phyloP scores from a whole-genome alignment of 2,329 filamentous ascomycete species.

The Emmonsiellopsis sp. region DNA sequence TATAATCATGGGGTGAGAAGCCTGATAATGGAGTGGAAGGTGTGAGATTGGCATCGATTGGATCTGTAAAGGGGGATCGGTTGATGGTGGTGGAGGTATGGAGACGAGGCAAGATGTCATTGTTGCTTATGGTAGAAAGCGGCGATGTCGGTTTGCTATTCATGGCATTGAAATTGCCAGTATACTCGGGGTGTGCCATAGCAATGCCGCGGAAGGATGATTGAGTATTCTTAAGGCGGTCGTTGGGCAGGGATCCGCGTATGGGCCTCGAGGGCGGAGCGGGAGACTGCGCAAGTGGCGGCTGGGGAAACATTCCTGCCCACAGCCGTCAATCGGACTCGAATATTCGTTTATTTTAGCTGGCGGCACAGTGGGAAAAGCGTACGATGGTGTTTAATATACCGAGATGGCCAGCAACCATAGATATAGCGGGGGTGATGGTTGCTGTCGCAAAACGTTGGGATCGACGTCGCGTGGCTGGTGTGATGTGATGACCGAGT shows the following conservation, averaged over 20 bases:
- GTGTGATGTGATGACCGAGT: background rate
- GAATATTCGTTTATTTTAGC: background rate
- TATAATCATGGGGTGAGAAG: constrained; percentile 2
- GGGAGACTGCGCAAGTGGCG: constrained; percentile 1
- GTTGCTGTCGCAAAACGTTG: background rate
- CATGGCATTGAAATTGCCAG: background rate
- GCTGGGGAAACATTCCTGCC: background rate
- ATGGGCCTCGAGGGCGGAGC: background rate
- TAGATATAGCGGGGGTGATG: background rate
- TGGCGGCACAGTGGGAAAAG: background rate
- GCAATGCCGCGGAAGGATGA: background rate
- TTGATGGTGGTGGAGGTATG: constrained; percentile 10
- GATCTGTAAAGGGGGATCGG: constrained; percentile 10
- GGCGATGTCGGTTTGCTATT: background rate
- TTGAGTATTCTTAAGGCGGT: background rate
- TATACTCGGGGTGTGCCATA: background rate
- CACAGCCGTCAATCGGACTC: background rate
- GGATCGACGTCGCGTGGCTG: background rate
- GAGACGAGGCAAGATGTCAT: constrained; percentile 1
- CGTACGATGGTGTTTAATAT: background rate
- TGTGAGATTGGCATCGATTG: constrained; percentile 7
- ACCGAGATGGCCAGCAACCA: background rate
- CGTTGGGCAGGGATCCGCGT: background rate
- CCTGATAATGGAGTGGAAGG: constrained; percentile 10
- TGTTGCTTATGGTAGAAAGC: background rate